Conservation (phyloP, 2,329 filamentous ascomycete species). For the Xylaria sp. region DNA sequence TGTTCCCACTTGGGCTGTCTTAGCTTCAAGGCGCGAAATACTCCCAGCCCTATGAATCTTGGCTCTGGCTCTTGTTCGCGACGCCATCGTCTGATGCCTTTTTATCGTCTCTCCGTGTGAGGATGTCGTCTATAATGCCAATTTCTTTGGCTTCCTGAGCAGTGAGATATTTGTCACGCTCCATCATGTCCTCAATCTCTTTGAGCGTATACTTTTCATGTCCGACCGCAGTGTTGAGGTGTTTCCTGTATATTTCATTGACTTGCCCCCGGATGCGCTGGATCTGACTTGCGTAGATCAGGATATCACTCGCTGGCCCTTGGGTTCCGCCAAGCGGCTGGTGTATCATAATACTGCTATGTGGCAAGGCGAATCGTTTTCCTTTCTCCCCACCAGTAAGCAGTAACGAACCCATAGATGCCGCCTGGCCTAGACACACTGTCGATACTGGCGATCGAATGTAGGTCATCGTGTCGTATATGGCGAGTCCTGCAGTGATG, state of each 20-base stretch:
- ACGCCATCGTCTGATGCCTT: conserved; percentile 39
- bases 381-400: conserved; percentile 87
- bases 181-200: conserved; percentile 94
- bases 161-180: conserved; percentile 93
- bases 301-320: conserved; percentile 80
- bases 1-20: background rate
- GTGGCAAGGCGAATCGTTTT: conserved; percentile 89
- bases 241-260: conserved; percentile 88
- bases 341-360: conserved; percentile 96
- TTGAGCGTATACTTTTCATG: conserved; percentile 81
- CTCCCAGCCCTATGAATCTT: conserved; percentile 10
- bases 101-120: conserved; percentile 70
- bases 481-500: conserved; percentile 86
- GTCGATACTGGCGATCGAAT: conserved; percentile 93
- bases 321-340: conserved; percentile 83
- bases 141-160: conserved; percentile 88
- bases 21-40: no score
- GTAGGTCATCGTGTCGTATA: conserved; percentile 99
- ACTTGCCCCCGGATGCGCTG: conserved; percentile 84
- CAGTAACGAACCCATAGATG: conserved; percentile 92
- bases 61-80: conserved; percentile 9
- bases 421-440: conserved; percentile 93
- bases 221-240: conserved; percentile 82
- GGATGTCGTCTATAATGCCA: conserved; percentile 91
- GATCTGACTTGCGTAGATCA: conserved; percentile 98